phyloP scores from a whole-genome alignment of 495 filamentous ascomycete species.

The Melanomma pulvis-pyrius region DNA sequence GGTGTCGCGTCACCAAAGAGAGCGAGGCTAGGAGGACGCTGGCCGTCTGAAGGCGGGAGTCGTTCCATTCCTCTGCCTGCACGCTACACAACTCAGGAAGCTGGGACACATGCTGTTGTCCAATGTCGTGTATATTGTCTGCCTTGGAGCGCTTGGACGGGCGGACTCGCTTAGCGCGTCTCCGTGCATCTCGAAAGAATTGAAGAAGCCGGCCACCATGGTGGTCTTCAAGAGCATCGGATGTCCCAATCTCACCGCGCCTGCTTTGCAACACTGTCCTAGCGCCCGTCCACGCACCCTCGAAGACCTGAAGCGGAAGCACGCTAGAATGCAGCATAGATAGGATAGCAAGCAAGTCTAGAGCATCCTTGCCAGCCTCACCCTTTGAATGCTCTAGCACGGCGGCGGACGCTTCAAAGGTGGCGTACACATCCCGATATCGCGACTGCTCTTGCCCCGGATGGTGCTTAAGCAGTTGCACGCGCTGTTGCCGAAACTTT shows the following conservation, averaged over 20 bases:
- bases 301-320: neutral
- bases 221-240: constrained; percentile 13
- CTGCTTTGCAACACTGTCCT: neutral
- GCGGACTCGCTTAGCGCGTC: too few species aligned
- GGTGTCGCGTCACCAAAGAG: constrained; percentile 29
- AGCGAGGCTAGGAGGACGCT: constrained; percentile 28
- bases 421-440: constrained; percentile 33
- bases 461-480: constrained; percentile 21
- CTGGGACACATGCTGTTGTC: constrained; percentile 32
- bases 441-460: constrained; percentile 28
- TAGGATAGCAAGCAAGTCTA: constrained; percentile 10
- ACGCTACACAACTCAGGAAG: constrained; percentile 35
- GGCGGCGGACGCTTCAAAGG: constrained; percentile 31
- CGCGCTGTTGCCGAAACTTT: constrained; percentile 20
- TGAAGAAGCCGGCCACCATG: constrained; percentile 36
- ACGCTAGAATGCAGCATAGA: neutral
- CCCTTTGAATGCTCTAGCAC: constrained; percentile 2
- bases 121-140: constrained; percentile 7
- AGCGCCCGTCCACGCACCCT: neutral
- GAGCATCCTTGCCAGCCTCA: constrained; percentile 15
- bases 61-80: constrained; percentile 35
- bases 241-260: neutral
- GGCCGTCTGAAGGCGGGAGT: constrained; percentile 38
- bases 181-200: constrained; percentile 18
- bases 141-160: too few species aligned